A percentile compares a stretch with the other conserved stretches of the same genome.
phyloP scores from a whole-genome alignment of 148 eudicot genomes.

The Rhododendron simsii region DNA sequence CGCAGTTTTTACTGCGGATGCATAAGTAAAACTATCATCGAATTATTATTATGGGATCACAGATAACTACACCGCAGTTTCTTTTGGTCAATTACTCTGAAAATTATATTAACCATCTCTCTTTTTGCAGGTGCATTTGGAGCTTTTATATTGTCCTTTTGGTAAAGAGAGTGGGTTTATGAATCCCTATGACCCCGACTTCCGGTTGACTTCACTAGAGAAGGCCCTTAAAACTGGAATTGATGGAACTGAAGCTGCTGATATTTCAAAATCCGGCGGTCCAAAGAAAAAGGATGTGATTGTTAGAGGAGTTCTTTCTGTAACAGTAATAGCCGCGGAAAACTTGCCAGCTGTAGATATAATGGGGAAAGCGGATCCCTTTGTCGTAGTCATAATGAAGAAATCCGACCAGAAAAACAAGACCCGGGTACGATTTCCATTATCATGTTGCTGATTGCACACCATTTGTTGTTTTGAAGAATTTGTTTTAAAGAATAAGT shows the following conservation, averaged over 20 bases:
- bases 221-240: conserved; percentile 50
- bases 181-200: conserved; percentile 43
- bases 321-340: conserved; percentile 73
- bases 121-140: conserved; percentile 62
- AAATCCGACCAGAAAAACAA: conserved; percentile 62
- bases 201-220: conserved; percentile 61
- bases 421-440: conserved; percentile 60
- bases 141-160: conserved; percentile 74
- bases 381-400: conserved; percentile 56
- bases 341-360: conserved; percentile 68
- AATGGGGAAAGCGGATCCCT: conserved; percentile 83
- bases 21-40: neutral
- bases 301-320: conserved; percentile 81
- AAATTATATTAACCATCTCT: neutral
- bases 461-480: neutral
- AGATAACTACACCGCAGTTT: neutral
- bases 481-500: neutral
- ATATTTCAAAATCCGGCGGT: conserved; percentile 29
- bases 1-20: neutral
- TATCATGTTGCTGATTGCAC: neutral
- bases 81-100: neutral
- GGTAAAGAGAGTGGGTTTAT: conserved; percentile 47
- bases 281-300: conserved; percentile 52
- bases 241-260: conserved; percentile 30
- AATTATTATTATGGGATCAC: neutral